Evolutionary conservation across 768 basidiomycete species (phyloP).

Genomic region (Boletales sp.): DNA sequence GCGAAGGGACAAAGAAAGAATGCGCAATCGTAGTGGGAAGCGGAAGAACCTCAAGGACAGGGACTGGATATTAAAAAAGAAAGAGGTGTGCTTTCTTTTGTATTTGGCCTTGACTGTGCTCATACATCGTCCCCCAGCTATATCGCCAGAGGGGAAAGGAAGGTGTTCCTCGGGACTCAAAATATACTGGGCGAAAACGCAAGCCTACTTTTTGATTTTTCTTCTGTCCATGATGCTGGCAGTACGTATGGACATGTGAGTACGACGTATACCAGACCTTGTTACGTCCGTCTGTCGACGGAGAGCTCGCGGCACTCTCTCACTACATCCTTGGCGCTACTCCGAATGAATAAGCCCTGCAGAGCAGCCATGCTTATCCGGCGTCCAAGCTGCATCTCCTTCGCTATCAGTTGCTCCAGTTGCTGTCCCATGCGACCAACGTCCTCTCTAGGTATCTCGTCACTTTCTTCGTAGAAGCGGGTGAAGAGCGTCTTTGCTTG

Average conservation of each 20-base stretch:
- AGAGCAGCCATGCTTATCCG: slow-evolving; percentile 93
- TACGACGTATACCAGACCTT: slow-evolving; percentile 9
- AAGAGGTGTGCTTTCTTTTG: slow-evolving; percentile 60
- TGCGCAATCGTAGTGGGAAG: slow-evolving; percentile 59
- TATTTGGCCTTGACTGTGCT: neutral
- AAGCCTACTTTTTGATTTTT: slow-evolving; percentile 63
- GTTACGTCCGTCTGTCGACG: slow-evolving; percentile 27
- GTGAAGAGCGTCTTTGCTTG: slow-evolving; percentile 80
- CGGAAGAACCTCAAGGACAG: slow-evolving; percentile 69
- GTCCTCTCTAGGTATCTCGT: slow-evolving; percentile 32
- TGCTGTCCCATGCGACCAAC: slow-evolving; percentile 45
- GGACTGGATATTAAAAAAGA: slow-evolving; percentile 96
- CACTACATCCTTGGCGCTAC: slow-evolving; percentile 54
- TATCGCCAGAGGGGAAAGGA: slow-evolving; percentile 86
- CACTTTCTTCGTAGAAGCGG: slow-evolving; percentile 71
- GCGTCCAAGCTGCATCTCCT: slow-evolving; percentile 48
- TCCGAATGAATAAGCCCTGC: slow-evolving; percentile 92
- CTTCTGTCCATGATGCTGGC: neutral
- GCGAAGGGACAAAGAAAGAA: slow-evolving; percentile 64
- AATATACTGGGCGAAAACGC: slow-evolving; percentile 90
- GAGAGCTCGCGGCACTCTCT: slow-evolving; percentile 44
- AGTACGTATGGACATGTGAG: slow-evolving; percentile 1
- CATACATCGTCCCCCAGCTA: slow-evolving; percentile 41
- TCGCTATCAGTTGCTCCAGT: slow-evolving; percentile 52
- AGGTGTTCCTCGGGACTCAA: slow-evolving; percentile 79